phyloP scores from a whole-genome alignment of 164 flowering plant species.

The Tinospora cordifolia region DNA sequence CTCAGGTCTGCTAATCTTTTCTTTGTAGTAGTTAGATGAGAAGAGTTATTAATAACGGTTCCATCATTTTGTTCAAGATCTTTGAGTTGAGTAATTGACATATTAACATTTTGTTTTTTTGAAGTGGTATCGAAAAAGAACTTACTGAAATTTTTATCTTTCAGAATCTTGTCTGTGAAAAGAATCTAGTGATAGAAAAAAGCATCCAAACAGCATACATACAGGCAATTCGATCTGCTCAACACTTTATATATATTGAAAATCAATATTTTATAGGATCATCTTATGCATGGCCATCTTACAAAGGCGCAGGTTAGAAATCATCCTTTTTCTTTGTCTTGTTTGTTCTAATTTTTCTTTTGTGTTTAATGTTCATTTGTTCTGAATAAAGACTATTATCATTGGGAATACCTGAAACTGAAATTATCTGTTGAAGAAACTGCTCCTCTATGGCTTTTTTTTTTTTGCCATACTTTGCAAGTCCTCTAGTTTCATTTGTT shows the following conservation, averaged over 20 bases:
- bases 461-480: background rate
- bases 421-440: too few relatives aligned
- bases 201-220: slow-evolving; percentile 84
- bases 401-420: background rate
- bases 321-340: background rate
- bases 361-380: background rate
- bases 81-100: background rate
- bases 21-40: background rate
- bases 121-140: background rate
- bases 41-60: background rate
- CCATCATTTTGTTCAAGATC: background rate
- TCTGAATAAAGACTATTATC: background rate
- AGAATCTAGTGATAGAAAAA: slow-evolving; percentile 54
- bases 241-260: slow-evolving; percentile 74
- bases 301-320: slow-evolving; percentile 60
- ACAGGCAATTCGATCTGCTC: slow-evolving; percentile 78
- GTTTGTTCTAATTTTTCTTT: background rate
- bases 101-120: background rate
- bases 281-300: slow-evolving; percentile 78
- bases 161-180: slow-evolving; percentile 61
- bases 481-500: background rate
- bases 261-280: slow-evolving; percentile 81
- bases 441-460: too few relatives aligned
- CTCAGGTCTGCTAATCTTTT: slow-evolving; percentile 31
- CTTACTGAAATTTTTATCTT: slow-evolving; percentile 12